These are phyloP conservation scores for Blastobotrys buckinghamii DNA, from an alignment of 1,139 yeast genomes.

Conservation along the genomic window DNA sequence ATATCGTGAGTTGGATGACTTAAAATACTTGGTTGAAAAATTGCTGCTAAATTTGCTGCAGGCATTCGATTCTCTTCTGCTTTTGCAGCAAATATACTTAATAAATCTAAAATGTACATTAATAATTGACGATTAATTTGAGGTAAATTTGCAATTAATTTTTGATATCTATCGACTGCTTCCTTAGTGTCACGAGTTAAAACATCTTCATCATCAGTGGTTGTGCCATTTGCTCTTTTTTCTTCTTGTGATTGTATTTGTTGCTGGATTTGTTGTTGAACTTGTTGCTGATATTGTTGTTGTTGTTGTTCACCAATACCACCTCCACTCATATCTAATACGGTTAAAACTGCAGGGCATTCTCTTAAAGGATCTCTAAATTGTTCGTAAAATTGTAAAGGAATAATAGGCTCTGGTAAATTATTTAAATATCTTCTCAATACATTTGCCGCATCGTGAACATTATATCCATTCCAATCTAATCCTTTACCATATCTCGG, in stretches of 20 bases:
- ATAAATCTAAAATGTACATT: constrained; percentile 80
- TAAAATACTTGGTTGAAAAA: constrained; percentile 90
- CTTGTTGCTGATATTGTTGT: not conserved
- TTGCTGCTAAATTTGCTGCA: constrained; percentile 87
- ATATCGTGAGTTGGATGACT: constrained; percentile 91
- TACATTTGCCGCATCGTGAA: constrained; percentile 96
- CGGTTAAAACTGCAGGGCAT: constrained; percentile 34
- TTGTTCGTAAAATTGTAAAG: constrained; percentile 65
- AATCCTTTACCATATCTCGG: constrained; percentile 86
- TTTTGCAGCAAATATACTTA: constrained; percentile 80
- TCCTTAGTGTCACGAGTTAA: constrained; percentile 48
- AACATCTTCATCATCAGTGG: not conserved
- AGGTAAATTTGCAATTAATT: constrained; percentile 61
- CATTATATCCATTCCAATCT: constrained; percentile 89
- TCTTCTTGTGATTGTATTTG: constrained; percentile 2
- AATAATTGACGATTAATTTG: constrained; percentile 69
- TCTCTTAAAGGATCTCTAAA: constrained; percentile 74
- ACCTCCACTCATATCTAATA: constrained; percentile 6
- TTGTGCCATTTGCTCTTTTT: not conserved
- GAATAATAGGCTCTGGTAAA: constrained; percentile 88
- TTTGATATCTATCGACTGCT: constrained; percentile 67
- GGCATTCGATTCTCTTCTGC: constrained; percentile 83
- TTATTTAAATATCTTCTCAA: constrained; percentile 81
- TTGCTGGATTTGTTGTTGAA: constrained; percentile 2
- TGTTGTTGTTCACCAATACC: constrained; percentile 2